phyloP scores from a whole-genome alignment of 2,329 filamentous ascomycete genomes.

The Penicillium sp. region DNA sequence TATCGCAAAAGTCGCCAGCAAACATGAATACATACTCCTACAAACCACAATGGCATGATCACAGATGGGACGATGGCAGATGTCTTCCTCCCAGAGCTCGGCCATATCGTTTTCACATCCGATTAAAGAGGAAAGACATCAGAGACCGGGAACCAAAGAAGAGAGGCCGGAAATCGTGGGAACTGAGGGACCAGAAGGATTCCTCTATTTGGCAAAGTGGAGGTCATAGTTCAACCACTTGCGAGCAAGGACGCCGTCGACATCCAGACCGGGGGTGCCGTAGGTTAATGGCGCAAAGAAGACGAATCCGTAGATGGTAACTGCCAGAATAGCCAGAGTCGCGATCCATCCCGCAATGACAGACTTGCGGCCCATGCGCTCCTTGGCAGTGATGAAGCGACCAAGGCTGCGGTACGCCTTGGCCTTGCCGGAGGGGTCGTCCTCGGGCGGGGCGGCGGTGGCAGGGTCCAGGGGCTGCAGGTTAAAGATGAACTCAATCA shows the following conservation, averaged over 20 bases:
- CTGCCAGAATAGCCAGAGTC: slow-evolving; percentile 66
- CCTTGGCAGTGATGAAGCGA: slow-evolving; percentile 73
- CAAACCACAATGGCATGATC: slow-evolving; percentile 2
- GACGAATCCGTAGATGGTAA: slow-evolving; percentile 76
- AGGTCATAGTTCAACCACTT: slow-evolving; percentile 98
- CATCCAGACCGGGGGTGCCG: slow-evolving; percentile 82
- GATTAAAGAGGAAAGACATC: neutral
- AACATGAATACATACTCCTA: slow-evolving; percentile 17
- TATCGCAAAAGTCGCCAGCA: slow-evolving; percentile 13
- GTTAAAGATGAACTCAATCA: slow-evolving; percentile 96
- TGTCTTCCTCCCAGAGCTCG: neutral
- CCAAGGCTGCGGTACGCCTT: slow-evolving; percentile 43
- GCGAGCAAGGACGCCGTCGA: slow-evolving; percentile 75
- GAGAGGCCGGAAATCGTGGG: neutral
- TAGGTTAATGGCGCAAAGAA: slow-evolving; percentile 97
- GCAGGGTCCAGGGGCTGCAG: slow-evolving; percentile 64
- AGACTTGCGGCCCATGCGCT: slow-evolving; percentile 78
- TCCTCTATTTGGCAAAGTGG: slow-evolving; percentile 89
- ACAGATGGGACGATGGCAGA: neutral
- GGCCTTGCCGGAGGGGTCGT: slow-evolving; percentile 42
- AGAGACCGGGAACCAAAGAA: neutral
- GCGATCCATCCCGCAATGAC: slow-evolving; percentile 79
- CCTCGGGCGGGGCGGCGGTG: slow-evolving; percentile 52
- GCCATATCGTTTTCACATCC: slow-evolving; percentile 1
- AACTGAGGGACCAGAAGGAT: neutral